Percentiles rank a stretch among this genome's conserved stretches.
phyloP scores from a whole-genome alignment of 1,139 yeast genomes.

The Suhomyces coccinellae region DNA sequence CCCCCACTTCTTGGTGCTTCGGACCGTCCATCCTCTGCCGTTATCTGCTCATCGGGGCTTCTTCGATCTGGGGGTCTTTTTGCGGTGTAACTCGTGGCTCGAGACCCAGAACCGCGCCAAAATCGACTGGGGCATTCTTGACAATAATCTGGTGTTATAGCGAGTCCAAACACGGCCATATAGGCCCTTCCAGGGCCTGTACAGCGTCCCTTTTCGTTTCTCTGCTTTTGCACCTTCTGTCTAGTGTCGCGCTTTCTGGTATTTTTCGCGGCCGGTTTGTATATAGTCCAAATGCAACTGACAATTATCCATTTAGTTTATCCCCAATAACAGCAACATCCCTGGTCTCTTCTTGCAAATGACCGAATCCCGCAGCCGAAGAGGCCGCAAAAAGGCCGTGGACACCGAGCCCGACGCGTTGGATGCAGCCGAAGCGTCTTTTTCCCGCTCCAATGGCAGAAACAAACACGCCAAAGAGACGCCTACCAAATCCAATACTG shows the following conservation, averaged over 20 bases:
- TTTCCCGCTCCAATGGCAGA: background rate
- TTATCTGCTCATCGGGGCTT: constrained; percentile 85
- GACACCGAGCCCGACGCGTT: background rate
- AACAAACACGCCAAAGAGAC: background rate
- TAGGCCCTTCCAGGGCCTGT: background rate
- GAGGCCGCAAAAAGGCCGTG: constrained; percentile 3
- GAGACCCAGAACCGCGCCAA: constrained; percentile 42
- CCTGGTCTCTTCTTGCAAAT: background rate
- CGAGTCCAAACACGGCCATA: background rate
- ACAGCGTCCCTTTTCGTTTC: too few species aligned
- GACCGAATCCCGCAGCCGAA: constrained; percentile 5
- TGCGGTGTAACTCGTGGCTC: constrained; percentile 74
- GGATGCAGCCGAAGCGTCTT: background rate
- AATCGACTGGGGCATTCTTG: constrained; percentile 63
- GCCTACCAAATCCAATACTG: background rate
- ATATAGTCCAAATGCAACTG: background rate
- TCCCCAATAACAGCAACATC: constrained; percentile 1
- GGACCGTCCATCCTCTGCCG: constrained; percentile 93
- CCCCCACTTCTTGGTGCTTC: constrained; percentile 50
- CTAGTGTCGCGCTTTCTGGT: background rate
- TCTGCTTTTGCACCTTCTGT: too few species aligned
- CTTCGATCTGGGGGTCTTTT: constrained; percentile 71
- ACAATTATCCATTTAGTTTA: background rate
- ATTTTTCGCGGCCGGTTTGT: background rate
- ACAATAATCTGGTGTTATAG: constrained; percentile 7